These are phyloP conservation scores for Nemania sp. DNA, from an alignment of 2,329 filamentous ascomycete genomes.

Conservation along the genomic window DNA sequence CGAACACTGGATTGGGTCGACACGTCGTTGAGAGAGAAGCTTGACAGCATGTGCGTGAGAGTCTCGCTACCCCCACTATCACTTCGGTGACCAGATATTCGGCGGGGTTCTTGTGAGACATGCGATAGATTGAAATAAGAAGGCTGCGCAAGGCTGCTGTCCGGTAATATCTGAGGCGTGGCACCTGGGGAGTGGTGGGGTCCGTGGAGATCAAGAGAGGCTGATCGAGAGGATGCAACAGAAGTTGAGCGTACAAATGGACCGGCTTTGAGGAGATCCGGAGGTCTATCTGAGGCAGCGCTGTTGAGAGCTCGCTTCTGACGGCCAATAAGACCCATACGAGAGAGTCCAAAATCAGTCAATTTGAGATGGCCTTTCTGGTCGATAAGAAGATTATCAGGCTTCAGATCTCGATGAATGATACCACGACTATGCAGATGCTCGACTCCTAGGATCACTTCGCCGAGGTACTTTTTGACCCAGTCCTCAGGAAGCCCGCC, in stretches of 20 bases:
- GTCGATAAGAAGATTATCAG: slow-evolving; percentile 95
- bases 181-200: slow-evolving; percentile 74
- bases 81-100: slow-evolving; percentile 81
- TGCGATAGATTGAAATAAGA: slow-evolving; percentile 86
- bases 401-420: slow-evolving; percentile 95
- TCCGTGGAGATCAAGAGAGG: slow-evolving; percentile 86
- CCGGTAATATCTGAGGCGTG: slow-evolving; percentile 87
- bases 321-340: slow-evolving; percentile 94
- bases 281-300: slow-evolving; percentile 77
- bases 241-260: slow-evolving; percentile 87
- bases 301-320: slow-evolving; percentile 90
- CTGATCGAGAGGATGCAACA: slow-evolving; percentile 85
- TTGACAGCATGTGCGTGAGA: slow-evolving; percentile 79
- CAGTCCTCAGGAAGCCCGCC: slow-evolving; percentile 94
- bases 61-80: slow-evolving; percentile 92
- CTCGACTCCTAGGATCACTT: slow-evolving; percentile 95
- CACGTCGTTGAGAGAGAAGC: slow-evolving; percentile 72
- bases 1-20: slow-evolving; percentile 51
- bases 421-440: slow-evolving; percentile 93
- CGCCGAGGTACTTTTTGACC: slow-evolving; percentile 96
- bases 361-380: slow-evolving; percentile 95
- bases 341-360: slow-evolving; percentile 94
- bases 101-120: slow-evolving; percentile 61
- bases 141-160: slow-evolving; percentile 76
- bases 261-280: slow-evolving; percentile 89